Conservation (phyloP, 805 yeast genomes). For the Danielia oregonensis region DNA sequence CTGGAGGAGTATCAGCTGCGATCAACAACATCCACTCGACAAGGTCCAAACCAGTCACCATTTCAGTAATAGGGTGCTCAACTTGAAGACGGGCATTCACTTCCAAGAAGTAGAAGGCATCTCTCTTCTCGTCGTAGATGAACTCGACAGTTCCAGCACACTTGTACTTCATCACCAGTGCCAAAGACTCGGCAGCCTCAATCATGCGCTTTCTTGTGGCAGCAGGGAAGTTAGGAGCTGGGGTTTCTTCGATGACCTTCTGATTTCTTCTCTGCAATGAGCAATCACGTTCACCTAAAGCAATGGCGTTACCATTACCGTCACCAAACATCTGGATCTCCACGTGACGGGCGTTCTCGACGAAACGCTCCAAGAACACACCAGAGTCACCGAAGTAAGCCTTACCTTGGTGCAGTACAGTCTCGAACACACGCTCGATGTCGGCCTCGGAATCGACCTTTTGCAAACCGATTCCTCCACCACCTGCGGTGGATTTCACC, state of each 20-base stretch:
- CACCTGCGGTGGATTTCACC: constrained; percentile 98
- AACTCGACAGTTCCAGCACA: constrained; percentile 98
- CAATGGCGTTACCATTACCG: constrained; percentile 88
- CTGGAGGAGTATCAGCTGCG: constrained; percentile 88
- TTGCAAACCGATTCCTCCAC: constrained; percentile 98
- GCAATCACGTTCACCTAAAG: constrained; percentile 96
- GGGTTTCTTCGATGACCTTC: constrained; percentile 94
- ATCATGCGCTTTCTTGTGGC: constrained; percentile 71
- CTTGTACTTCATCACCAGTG: constrained; percentile 79
- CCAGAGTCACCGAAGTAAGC: constrained; percentile 94
- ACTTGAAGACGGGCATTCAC: constrained; percentile 97
- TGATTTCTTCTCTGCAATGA: constrained; percentile 97
- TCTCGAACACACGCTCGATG: constrained; percentile 77
- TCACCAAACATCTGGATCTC: constrained; percentile 97
- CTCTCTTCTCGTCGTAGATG: constrained; percentile 81
- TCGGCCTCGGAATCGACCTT: constrained; percentile 83
- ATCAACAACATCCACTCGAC: constrained; percentile 96
- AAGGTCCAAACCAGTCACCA: constrained; percentile 89
- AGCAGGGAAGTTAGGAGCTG: constrained; percentile 91
- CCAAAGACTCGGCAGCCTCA: constrained; percentile 80
- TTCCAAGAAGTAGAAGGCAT: constrained; percentile 91
- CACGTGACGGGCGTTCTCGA: constrained; percentile 92
- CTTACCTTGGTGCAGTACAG: constrained; percentile 91
- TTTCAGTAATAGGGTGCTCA: constrained; percentile 95
- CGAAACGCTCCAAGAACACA: constrained; percentile 91